A percentile compares a stretch with the other conserved stretches of the same genome.
Evolutionary conservation across 2,329 filamentous ascomycete genomes (phyloP).

Genomic region (Clarireedia paspali): DNA sequence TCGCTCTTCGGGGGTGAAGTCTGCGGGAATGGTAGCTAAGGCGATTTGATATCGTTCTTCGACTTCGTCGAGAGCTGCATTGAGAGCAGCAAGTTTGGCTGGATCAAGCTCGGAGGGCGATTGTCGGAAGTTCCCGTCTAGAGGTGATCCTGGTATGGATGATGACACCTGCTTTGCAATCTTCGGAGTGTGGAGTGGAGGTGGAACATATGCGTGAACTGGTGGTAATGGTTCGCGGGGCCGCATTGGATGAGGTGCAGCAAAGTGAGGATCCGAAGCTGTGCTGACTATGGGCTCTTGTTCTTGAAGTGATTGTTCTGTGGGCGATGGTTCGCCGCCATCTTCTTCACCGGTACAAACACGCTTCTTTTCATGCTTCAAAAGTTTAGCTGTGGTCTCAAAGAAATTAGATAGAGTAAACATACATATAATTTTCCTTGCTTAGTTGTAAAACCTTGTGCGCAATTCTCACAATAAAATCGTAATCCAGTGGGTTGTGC

Average conservation of each 20-base stretch:
- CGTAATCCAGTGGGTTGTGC: neutral
- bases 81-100: constrained; percentile 13
- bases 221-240: neutral
- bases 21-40: constrained; percentile 7
- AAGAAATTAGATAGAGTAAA: neutral
- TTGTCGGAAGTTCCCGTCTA: constrained; percentile 9
- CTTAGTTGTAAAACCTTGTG: constrained; percentile 16
- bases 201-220: neutral
- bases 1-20: constrained; percentile 8
- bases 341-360: constrained; percentile 5
- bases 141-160: constrained; percentile 1
- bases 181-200: constrained; percentile 12
- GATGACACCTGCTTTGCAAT: neutral
- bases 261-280: too few species aligned
- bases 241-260: neutral
- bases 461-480: constrained; percentile 7
- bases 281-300: too few species aligned
- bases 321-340: neutral
- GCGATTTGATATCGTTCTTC: constrained; percentile 12
- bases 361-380: constrained; percentile 9
- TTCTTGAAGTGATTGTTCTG: neutral
- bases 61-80: constrained; percentile 17
- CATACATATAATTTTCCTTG: constrained; percentile 19
- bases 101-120: constrained; percentile 20
- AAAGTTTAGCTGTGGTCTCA: neutral